Percentiles rank a stretch among this genome's conserved stretches.
These are phyloP conservation scores for Arthrocladium fulminans DNA, from an alignment of 2,329 filamentous ascomycete genomes.

Conservation along the genomic window DNA sequence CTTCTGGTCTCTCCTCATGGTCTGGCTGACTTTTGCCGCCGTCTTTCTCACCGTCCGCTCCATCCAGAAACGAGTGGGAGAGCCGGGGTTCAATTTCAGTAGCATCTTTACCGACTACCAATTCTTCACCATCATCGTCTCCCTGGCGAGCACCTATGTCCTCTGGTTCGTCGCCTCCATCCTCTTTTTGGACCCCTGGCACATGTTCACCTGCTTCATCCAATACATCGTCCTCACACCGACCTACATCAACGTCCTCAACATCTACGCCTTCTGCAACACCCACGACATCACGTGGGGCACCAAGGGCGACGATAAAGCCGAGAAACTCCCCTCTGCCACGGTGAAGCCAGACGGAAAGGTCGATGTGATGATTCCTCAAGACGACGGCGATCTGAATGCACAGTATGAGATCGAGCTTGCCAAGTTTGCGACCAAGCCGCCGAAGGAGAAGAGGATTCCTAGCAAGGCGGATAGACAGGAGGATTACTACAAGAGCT, in stretches of 20 bases:
- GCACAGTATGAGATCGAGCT: slow-evolving; percentile 88
- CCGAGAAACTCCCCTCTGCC: slow-evolving; percentile 79
- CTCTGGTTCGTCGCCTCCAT: slow-evolving; percentile 88
- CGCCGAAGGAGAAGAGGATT: slow-evolving; percentile 53
- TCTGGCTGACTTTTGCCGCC: slow-evolving; percentile 89
- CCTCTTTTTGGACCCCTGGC: slow-evolving; percentile 96
- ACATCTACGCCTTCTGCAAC: slow-evolving; percentile 98
- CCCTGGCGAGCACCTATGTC: slow-evolving; percentile 81
- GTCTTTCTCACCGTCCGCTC: slow-evolving; percentile 87
- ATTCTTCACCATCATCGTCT: slow-evolving; percentile 91
- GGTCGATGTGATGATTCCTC: slow-evolving; percentile 75
- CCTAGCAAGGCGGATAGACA: slow-evolving; percentile 63
- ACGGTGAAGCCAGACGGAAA: slow-evolving; percentile 90
- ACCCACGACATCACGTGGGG: slow-evolving; percentile 97
- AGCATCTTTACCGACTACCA: slow-evolving; percentile 77
- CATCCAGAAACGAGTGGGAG: slow-evolving; percentile 60
- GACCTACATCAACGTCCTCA: slow-evolving; percentile 96
- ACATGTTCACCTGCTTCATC: slow-evolving; percentile 89
- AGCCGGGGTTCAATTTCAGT: slow-evolving; percentile 56
- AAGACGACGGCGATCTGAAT: slow-evolving; percentile 90
- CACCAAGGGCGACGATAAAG: slow-evolving; percentile 94
- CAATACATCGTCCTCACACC: slow-evolving; percentile 94
- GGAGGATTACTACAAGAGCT: slow-evolving; percentile 97
- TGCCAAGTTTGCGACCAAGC: slow-evolving; percentile 62
- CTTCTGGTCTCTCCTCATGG: slow-evolving; percentile 95